Conservation (phyloP, 2,329 filamentous ascomycete genomes). For the Talaromyces sp. region DNA sequence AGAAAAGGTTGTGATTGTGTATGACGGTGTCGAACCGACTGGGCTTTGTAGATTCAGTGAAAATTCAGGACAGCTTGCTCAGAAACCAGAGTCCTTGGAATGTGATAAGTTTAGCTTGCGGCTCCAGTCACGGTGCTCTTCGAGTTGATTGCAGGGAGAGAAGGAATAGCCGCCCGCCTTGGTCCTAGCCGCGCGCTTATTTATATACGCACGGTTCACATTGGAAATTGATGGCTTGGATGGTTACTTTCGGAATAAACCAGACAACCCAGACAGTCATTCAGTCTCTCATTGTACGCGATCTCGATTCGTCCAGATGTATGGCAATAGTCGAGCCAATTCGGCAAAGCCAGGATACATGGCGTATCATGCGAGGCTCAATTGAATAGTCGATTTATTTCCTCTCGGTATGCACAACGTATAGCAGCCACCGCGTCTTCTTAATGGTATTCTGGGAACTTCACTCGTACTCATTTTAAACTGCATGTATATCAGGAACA, state of each 20-base stretch:
- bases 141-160: slow-evolving; percentile 25
- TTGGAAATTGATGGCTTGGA: background rate
- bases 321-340: background rate
- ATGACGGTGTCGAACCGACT: background rate
- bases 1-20: background rate
- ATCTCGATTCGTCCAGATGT: background rate
- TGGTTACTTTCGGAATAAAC: background rate
- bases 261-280: background rate
- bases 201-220: slow-evolving; percentile 14
- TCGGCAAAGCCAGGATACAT: too few relatives aligned
- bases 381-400: background rate
- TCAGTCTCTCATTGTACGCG: background rate
- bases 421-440: background rate
- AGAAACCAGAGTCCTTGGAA: background rate
- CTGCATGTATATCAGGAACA: background rate
- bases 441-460: background rate
- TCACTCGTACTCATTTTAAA: background rate
- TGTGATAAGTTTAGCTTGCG: slow-evolving; percentile 11
- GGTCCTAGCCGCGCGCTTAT: slow-evolving; percentile 18
- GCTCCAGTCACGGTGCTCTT: slow-evolving; percentile 3
- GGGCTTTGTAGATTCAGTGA: background rate
- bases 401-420: background rate
- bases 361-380: background rate
- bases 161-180: slow-evolving; percentile 18
- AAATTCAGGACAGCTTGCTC: background rate